phyloP scores from a whole-genome alignment of 192 early-diverging fungal genomes.

The Coemansia sp. region DNA sequence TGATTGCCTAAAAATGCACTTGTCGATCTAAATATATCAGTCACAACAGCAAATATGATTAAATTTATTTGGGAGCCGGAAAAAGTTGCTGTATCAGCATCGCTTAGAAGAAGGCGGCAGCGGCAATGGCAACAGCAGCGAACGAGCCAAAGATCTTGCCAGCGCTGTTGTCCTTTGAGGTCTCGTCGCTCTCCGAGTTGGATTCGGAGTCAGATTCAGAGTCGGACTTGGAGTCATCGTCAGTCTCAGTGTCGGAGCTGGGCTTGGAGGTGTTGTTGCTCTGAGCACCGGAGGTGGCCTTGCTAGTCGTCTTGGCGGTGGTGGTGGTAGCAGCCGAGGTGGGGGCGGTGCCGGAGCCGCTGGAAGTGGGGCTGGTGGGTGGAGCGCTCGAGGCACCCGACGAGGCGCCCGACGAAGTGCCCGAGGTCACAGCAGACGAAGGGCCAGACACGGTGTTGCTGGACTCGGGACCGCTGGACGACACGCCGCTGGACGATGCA shows the following conservation, averaged over 20 bases:
- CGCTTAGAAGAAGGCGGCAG: conserved; percentile 46
- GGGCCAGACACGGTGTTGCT: background rate
- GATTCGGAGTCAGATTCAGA: background rate
- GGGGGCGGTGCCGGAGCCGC: background rate
- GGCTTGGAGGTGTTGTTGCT: background rate
- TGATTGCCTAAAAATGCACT: background rate
- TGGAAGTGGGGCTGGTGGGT: background rate
- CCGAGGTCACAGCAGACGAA: background rate
- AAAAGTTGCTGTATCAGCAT: background rate
- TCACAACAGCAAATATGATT: too few relatives aligned
- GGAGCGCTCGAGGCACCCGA: background rate
- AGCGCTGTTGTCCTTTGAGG: conserved; percentile 14
- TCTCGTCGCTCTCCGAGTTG: background rate
- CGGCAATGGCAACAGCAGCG: conserved; percentile 31
- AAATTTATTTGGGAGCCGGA: background rate
- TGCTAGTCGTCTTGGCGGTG: background rate
- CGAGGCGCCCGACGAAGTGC: background rate
- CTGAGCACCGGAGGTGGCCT: background rate
- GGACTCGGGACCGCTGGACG: background rate
- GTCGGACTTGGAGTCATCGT: conserved; percentile 3
- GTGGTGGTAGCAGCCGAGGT: background rate
- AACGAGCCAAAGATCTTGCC: conserved; percentile 23
- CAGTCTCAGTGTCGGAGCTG: background rate
- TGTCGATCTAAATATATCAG: background rate
- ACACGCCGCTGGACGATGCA: background rate